A percentile compares a stretch with the other conserved stretches of the same genome.
Conservation (phyloP, 2,329 filamentous ascomycete genomes). For the Trichoderma koningii region DNA sequence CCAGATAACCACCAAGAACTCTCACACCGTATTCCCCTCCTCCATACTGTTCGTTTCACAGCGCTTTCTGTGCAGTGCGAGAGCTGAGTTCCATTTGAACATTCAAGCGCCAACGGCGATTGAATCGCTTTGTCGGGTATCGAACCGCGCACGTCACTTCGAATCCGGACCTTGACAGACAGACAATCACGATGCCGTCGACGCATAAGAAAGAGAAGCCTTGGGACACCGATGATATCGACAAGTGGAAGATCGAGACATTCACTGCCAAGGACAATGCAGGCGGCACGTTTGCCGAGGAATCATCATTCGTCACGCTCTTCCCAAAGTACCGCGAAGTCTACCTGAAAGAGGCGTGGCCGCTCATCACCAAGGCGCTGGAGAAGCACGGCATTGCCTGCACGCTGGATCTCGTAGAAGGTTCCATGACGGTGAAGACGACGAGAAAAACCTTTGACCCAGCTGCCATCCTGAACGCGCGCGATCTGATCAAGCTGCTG, state of each 20-base stretch:
- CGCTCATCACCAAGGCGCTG: constrained; percentile 81
- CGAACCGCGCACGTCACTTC: background rate
- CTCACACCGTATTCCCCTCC: too few relatives aligned
- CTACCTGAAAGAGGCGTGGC: constrained; percentile 92
- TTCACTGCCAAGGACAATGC: constrained; percentile 86
- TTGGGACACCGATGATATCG: constrained; percentile 95
- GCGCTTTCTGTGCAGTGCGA: background rate
- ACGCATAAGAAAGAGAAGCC: constrained; percentile 88
- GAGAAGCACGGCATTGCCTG: constrained; percentile 88
- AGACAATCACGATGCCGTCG: constrained; percentile 67
- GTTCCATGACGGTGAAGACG: constrained; percentile 95
- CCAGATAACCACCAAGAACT: background rate
- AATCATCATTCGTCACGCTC: constrained; percentile 83
- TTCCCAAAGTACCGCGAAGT: constrained; percentile 97
- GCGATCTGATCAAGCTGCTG: constrained; percentile 91
- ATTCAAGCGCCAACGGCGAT: too few relatives aligned
- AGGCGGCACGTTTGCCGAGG: constrained; percentile 85
- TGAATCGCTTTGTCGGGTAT: background rate
- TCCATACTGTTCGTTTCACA: background rate
- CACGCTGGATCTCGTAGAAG: constrained; percentile 90
- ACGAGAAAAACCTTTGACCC: constrained; percentile 91
- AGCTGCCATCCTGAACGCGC: constrained; percentile 86
- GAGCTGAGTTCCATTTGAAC: background rate
- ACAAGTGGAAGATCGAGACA: constrained; percentile 91
- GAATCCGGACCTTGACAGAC: background rate